Evolutionary conservation across 1,284 basidiomycete genomes (phyloP).

Genomic region (Exobasidium rhododendri): DNA sequence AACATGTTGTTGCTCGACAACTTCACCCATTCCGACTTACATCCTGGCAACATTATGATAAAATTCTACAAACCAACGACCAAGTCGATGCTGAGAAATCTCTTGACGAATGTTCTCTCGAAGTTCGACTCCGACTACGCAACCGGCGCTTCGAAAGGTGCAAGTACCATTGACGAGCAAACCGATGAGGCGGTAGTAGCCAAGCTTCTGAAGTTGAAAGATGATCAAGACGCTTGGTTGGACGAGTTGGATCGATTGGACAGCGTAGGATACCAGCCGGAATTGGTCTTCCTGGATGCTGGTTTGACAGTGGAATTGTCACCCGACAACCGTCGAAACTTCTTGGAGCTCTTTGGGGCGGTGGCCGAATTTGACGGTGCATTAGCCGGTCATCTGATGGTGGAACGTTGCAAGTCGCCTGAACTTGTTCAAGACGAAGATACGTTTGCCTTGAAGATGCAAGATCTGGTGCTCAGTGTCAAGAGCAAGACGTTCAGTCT

Average conservation of each 20-base stretch:
- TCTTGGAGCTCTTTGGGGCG: slow-evolving; percentile 92
- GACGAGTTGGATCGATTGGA: slow-evolving; percentile 67
- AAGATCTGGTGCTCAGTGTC: slow-evolving; percentile 85
- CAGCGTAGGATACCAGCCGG: slow-evolving; percentile 77
- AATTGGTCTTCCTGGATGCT: slow-evolving; percentile 93
- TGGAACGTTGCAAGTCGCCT: slow-evolving; percentile 88
- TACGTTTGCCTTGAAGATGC: slow-evolving; percentile 94
- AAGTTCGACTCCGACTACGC: slow-evolving; percentile 51
- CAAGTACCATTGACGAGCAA: slow-evolving; percentile 60
- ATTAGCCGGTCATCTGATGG: slow-evolving; percentile 88
- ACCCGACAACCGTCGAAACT: slow-evolving; percentile 77
- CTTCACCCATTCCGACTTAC: slow-evolving; percentile 82
- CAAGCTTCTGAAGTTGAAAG: slow-evolving; percentile 63
- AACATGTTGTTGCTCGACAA: slow-evolving; percentile 98
- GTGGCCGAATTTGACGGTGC: slow-evolving; percentile 96
- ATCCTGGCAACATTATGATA: slow-evolving; percentile 95
- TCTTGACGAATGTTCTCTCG: slow-evolving; percentile 39
- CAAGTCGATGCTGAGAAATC: slow-evolving; percentile 39
- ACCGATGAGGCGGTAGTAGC: slow-evolving; percentile 63
- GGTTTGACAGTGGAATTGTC: slow-evolving; percentile 87
- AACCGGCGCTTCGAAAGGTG: slow-evolving; percentile 30
- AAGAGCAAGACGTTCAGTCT: slow-evolving; percentile 95
- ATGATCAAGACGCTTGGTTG: slow-evolving; percentile 67
- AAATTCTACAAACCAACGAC: slow-evolving; percentile 79
- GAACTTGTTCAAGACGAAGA: slow-evolving; percentile 86